These are phyloP conservation scores for Podospora pseudoanserina DNA, from an alignment of 495 filamentous ascomycete genomes.

Conservation along the genomic window DNA sequence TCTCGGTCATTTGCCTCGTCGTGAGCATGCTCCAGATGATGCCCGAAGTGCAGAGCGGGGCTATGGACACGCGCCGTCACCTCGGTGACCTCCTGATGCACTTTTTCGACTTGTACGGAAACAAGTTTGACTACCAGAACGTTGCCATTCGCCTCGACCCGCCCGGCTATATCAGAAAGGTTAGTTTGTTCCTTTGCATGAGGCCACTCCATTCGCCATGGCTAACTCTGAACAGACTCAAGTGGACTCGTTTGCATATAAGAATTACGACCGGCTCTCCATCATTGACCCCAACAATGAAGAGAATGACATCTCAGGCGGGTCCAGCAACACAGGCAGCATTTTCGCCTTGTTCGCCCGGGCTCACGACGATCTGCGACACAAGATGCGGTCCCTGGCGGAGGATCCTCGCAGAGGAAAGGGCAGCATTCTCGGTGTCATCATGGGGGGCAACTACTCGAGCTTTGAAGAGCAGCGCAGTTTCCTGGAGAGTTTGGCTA, in stretches of 20 bases:
- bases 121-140: slow-evolving; percentile 61
- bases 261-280: slow-evolving; percentile 54
- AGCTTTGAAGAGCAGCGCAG: slow-evolving; percentile 62
- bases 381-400: slow-evolving; percentile 50
- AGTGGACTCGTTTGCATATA: slow-evolving; percentile 38
- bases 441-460: slow-evolving; percentile 70
- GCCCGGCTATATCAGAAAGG: slow-evolving; percentile 69
- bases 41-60: slow-evolving; percentile 59
- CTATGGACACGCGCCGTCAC: slow-evolving; percentile 56
- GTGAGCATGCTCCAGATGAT: slow-evolving; percentile 76
- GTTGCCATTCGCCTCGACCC: slow-evolving; percentile 73
- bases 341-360: slow-evolving; percentile 63
- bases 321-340: slow-evolving; percentile 58
- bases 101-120: slow-evolving; percentile 87
- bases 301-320: slow-evolving; percentile 81
- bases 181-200: slow-evolving; percentile 36
- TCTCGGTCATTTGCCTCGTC: slow-evolving; percentile 91
- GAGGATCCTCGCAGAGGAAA: slow-evolving; percentile 19
- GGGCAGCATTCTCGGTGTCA: slow-evolving; percentile 59
- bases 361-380: slow-evolving; percentile 55
- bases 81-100: slow-evolving; percentile 76
- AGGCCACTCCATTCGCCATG: not conserved
- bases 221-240: slow-evolving; percentile 34
- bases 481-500: slow-evolving; percentile 32
- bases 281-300: slow-evolving; percentile 88